phyloP scores from a whole-genome alignment of 441 rosid species.

The Eutrema salsugineum region DNA sequence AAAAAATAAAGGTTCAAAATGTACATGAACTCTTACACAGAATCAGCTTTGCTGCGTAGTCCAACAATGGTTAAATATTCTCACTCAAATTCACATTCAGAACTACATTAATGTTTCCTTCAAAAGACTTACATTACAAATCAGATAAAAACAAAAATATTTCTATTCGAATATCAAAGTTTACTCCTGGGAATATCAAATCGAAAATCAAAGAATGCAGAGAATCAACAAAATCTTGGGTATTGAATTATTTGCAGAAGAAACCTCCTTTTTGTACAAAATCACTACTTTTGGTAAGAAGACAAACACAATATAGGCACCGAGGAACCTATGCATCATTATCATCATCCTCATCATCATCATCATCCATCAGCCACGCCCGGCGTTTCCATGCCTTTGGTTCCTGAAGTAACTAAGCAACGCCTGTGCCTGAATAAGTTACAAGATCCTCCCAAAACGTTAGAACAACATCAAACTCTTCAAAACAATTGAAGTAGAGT shows the following conservation, averaged over 20 bases:
- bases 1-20: no score
- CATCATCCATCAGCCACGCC: conserved; percentile 73
- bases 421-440: conserved; percentile 67
- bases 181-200: not conserved
- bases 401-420: conserved; percentile 75
- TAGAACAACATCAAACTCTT: not conserved
- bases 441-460: conserved; percentile 14
- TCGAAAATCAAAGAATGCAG: conserved; percentile 12
- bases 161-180: conserved; percentile 2
- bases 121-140: not conserved
- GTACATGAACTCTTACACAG: not conserved
- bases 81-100: not conserved
- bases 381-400: conserved; percentile 70
- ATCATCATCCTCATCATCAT: not conserved
- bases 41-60: not conserved
- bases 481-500: not conserved
- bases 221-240: conserved; percentile 19
- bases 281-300: conserved; percentile 17
- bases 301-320: conserved; percentile 17
- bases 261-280: conserved; percentile 27
- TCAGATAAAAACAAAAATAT: not conserved
- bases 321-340: not conserved
- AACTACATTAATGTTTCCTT: not conserved
- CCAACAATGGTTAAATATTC: not conserved
- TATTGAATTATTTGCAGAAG: conserved; percentile 22